Evolutionary conservation across 306 rosid genomes (phyloP), one percentile per base, ranked within the genome.

Genomic region (Glycine soja): DNA sequence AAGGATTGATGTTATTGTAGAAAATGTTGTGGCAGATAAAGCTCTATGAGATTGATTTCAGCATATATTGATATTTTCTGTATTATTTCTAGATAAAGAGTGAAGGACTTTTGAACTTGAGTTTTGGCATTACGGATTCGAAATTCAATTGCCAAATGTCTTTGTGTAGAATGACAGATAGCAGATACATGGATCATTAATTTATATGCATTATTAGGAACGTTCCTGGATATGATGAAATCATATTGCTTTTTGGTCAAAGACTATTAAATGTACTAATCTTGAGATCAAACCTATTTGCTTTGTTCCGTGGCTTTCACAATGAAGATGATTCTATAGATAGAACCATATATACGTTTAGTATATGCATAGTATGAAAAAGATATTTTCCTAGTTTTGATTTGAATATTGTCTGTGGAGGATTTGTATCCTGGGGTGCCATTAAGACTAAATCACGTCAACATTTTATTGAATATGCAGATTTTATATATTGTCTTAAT

Each of bases 291-390:
- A 13, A 47, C 15, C 6, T 75, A 58, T 59, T 58, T 36, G 40
- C 18, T 11, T 18, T 51, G 38, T 40, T 75, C 69, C 63, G 67
- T 74, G 85, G 88, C 86, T 66, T 73, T 74, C 63, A 65, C 43
- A 52, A 74, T 16, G 0, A 32, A 13, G 48, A 47, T 42, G 10
- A 36, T 67, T 68, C 7, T 38, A 75, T 14, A n/a, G 45, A 81
- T 32, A n/a, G 4, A 10, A 18, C 56, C 76, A 69, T 75, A n/a
- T 38, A n/a, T 48, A n/a, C 18, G 18, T 48, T 70, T 70, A 30
- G 32, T 70, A 59, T 24, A 7, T 50, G 47, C 62, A 75, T 38
- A 5, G 9, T 4, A 2, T 10, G 24, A 14, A 82, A 58, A n/a
- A 24, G 24, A 18, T 68, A 11, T 16, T 56, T 68, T 36, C 53